Evolutionary conservation across 2,329 filamentous ascomycete genomes (phyloP), one percentile per base, ranked within the genome.

Genomic region (Claviceps sp.): DNA sequence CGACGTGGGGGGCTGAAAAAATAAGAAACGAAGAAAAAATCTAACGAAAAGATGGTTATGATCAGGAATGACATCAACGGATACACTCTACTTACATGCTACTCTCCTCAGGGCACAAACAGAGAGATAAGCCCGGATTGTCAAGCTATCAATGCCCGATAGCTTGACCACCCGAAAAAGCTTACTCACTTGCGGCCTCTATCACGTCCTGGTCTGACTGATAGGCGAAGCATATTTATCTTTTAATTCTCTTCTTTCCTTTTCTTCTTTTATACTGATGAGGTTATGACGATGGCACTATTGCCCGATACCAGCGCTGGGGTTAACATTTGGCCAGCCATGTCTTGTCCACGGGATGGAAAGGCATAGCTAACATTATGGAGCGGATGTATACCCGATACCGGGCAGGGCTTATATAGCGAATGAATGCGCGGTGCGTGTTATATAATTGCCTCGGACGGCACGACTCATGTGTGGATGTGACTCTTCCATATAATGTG

Each of bases 201-300:
- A 10, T 37, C 11, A 24, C n/a, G 17, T 46, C 38, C 37, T 14
- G 37, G 19, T 50, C 41, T 55, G 54, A 61, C 53, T 52, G 57
- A 58, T 55, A 55, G 57, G 60, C 56, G 59, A 59, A 61, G 64
- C 64, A 62, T 60, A 62, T 57, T 58, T 63, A 16, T 63, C 40
- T 49, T 39, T 26, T 24, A 61, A 58, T 58, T 63, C 16, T 63
- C 34, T 47, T 39, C 17, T 34, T 37, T 6, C 10, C 14, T 13
- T 47, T 37, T 42, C 14, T 42, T 62, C 42, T 48, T 30, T 16
- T 39, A 26, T 38, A 48, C 62, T 67, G 61, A 66, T 64, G 64
- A 66, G 62, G 57, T 61, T 59, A 65, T 61, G 64, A 60, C 30
- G 30, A 34, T 34, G 30, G 30, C 30, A 34, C 30, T 34, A 34